Evolutionary conservation across 345 rosid genomes (phyloP).

Genomic region (Raphanus raphanistrum): DNA sequence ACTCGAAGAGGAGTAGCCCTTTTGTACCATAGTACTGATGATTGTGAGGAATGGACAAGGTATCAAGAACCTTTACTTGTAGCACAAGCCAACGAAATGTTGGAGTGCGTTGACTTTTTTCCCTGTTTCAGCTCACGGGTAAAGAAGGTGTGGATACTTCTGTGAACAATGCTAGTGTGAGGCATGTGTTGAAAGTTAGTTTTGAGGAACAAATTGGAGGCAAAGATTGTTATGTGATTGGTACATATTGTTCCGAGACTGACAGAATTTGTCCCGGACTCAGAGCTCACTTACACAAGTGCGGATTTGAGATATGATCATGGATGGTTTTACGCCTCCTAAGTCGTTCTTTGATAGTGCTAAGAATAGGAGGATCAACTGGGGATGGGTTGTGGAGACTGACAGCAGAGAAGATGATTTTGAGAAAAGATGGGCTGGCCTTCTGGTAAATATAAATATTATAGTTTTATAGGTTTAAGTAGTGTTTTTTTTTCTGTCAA

Average conservation of each 20-base stretch:
- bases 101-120: constrained; percentile 75
- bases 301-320: constrained; percentile 61
- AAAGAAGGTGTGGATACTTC: constrained; percentile 54
- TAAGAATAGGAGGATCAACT: constrained; percentile 58
- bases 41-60: constrained; percentile 49
- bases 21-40: constrained; percentile 51
- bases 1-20: constrained; percentile 50
- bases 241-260: constrained; percentile 47
- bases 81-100: constrained; percentile 47
- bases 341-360: constrained; percentile 61
- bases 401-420: constrained; percentile 53
- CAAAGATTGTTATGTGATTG: constrained; percentile 56
- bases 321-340: constrained; percentile 68
- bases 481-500: too few species aligned
- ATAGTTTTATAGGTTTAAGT: not conserved
- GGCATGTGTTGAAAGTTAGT: constrained; percentile 64
- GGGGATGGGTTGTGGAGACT: constrained; percentile 67
- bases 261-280: constrained; percentile 45
- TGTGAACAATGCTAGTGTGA: constrained; percentile 29
- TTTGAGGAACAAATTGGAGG: constrained; percentile 17
- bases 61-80: constrained; percentile 44
- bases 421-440: constrained; percentile 70
- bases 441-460: constrained; percentile 44
- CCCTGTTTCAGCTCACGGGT: constrained; percentile 45
- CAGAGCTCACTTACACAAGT: constrained; percentile 41